Conservation (phyloP, 2,329 filamentous ascomycete genomes). For the Fusarium annulatum region DNA sequence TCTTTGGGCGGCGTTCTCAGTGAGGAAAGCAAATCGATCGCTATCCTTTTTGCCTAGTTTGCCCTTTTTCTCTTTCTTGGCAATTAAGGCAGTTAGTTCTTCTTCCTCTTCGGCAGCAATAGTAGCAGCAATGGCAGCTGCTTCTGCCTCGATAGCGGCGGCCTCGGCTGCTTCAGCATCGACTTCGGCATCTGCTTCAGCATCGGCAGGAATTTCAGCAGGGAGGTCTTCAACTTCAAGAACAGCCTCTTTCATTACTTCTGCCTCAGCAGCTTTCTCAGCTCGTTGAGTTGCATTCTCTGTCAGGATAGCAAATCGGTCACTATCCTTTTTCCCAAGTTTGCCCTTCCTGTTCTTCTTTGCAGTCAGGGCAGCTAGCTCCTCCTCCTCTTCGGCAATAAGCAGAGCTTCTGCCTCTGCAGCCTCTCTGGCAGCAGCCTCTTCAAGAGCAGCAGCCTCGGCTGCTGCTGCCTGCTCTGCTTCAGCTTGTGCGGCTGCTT, state of each 20-base stretch:
- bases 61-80: slow-evolving; percentile 38
- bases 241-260: slow-evolving; percentile 43
- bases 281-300: slow-evolving; percentile 37
- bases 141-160: slow-evolving; percentile 48
- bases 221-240: neutral
- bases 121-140: slow-evolving; percentile 21
- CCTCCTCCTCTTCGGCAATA: slow-evolving; percentile 41
- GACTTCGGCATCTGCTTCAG: neutral
- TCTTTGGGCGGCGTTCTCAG: slow-evolving; percentile 29
- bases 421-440: slow-evolving; percentile 26
- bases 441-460: slow-evolving; percentile 24
- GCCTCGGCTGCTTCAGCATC: slow-evolving; percentile 33
- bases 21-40: slow-evolving; percentile 36
- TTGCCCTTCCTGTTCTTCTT: slow-evolving; percentile 52
- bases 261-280: slow-evolving; percentile 30
- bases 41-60: slow-evolving; percentile 40
- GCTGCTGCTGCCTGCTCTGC: slow-evolving; percentile 27
- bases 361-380: slow-evolving; percentile 44
- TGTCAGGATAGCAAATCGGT: slow-evolving; percentile 45
- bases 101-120: slow-evolving; percentile 37
- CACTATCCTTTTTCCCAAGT: slow-evolving; percentile 43
- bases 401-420: slow-evolving; percentile 31
- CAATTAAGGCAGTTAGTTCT: slow-evolving; percentile 29
- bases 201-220: slow-evolving; percentile 36
- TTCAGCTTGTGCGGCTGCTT: slow-evolving; percentile 23